Evolutionary conservation across 2,329 filamentous ascomycete genomes (phyloP), one percentile per base, ranked within the genome.

Genomic region (Arthrinium puccinioides): DNA sequence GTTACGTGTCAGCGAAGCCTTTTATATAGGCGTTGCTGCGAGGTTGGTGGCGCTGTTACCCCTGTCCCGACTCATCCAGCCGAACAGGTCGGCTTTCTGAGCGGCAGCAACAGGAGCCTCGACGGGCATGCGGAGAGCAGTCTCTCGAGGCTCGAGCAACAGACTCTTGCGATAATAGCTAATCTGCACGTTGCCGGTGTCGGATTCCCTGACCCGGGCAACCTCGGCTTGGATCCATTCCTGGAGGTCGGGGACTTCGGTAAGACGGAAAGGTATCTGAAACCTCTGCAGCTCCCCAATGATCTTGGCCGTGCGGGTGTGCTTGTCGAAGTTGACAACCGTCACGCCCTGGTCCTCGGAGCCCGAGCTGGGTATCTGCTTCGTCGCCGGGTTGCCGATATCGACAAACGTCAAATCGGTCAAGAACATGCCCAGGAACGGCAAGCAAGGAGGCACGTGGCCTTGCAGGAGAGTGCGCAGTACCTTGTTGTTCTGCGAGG

Each of bases 291-390:
- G 75, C 51, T 97, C 90, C 45, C 87, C 86, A 51, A 98, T 94
- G 55, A 97, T 94, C 62, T 89, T 92, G 31, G 90, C 89, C 3
- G 89, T 97, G 49, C 88, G 87, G 51, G 81, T 84, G 58, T 97
- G 88, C 65, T 97, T 97, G 69, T 97, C 90, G 52, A 96, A 97
- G 63, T 98, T 98, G 70, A 98, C 87, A 21, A 97, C 86, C 0
- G 80, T 79, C 51, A 87, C 73, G 19, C 79, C 75, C 21, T 79
- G 73, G n/a, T 84, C 76, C 11, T 70, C 67, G 6, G 69, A 66
- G 24, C 64, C 60, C n/a, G 59, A 51, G 45, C 55, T 69, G 0
- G 77, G 76, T 15, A 94, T 75, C 51, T 83, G 82, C 52, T 90
- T 87, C 3, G 83, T 89, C 5, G 87, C 78, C 23, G 86, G 84